phyloP scores from a whole-genome alignment of 208 protist genomes.

The Leishmania amazonensis region DNA sequence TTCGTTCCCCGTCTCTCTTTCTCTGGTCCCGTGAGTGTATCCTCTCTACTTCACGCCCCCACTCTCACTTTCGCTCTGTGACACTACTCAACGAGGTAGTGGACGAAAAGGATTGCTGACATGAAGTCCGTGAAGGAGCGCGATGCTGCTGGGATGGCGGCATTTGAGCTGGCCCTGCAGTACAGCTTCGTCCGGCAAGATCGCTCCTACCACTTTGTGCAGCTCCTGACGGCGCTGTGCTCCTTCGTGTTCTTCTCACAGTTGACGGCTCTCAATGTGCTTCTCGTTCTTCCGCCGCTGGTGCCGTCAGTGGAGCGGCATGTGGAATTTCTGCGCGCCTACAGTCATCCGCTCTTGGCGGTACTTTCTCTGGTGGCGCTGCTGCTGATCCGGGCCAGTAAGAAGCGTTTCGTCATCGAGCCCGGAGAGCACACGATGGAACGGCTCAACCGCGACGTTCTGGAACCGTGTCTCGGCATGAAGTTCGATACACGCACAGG shows the following conservation, averaged over 20 bases:
- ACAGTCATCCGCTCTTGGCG: slow-evolving; percentile 28
- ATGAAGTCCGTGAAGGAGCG: slow-evolving; percentile 68
- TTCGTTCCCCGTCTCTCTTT: neutral
- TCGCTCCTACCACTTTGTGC: slow-evolving; percentile 84
- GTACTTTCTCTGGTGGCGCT: slow-evolving; percentile 54
- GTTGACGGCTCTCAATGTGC: slow-evolving; percentile 26
- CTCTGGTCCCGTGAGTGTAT: neutral
- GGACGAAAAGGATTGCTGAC: neutral
- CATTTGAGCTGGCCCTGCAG: slow-evolving; percentile 86
- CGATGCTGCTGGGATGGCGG: slow-evolving; percentile 73
- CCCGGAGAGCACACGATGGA: slow-evolving; percentile 75
- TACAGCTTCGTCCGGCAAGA: slow-evolving; percentile 81
- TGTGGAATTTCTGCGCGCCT: slow-evolving; percentile 30
- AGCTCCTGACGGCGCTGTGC: slow-evolving; percentile 66
- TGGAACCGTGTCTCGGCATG: slow-evolving; percentile 84
- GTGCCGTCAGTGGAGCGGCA: slow-evolving; percentile 31
- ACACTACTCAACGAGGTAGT: neutral
- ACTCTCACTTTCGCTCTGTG: neutral
- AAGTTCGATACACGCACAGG: slow-evolving; percentile 71
- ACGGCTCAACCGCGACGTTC: slow-evolving; percentile 69
- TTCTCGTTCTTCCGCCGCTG: slow-evolving; percentile 51
- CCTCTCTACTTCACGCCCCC: neutral
- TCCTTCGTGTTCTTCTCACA: slow-evolving; percentile 71
- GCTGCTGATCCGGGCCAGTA: slow-evolving; percentile 67
- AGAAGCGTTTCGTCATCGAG: slow-evolving; percentile 80